These are phyloP conservation scores for Viola pubescens DNA, from an alignment of 441 rosid genomes.

Conservation along the genomic window DNA sequence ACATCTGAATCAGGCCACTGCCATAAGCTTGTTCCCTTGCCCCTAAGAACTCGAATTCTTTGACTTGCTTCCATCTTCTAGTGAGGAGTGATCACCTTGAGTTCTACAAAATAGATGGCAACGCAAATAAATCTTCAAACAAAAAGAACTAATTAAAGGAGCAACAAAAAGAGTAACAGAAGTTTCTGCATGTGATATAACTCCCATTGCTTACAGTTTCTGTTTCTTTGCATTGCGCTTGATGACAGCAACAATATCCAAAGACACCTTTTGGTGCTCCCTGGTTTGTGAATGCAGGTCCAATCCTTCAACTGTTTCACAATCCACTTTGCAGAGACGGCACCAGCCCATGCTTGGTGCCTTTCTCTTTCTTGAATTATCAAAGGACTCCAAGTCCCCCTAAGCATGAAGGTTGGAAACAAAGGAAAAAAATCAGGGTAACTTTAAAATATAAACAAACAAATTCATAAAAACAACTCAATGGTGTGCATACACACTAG, in stretches of 20 bases:
- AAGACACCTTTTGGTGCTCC: constrained; percentile 68
- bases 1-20: constrained; percentile 17
- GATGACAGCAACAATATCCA: constrained; percentile 57
- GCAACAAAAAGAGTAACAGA: constrained; percentile 9
- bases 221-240: constrained; percentile 69
- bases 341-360: constrained; percentile 68
- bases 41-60: constrained; percentile 39
- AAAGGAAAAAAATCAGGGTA: not conserved
- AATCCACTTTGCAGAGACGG: constrained; percentile 71
- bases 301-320: constrained; percentile 68
- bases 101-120: constrained; percentile 25
- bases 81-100: constrained; percentile 29
- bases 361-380: constrained; percentile 49
- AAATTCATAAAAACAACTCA: no score
- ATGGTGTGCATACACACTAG: no score
- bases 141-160: not conserved
- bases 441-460: no score
- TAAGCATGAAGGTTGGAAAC: constrained; percentile 17
- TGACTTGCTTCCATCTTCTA: constrained; percentile 40
- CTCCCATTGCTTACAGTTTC: constrained; percentile 37
- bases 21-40: constrained; percentile 34
- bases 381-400: constrained; percentile 47
- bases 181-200: not conserved
- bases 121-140: not conserved
- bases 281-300: constrained; percentile 67